Conservation (phyloP, 139 green algal species). For the Tetradesmus obliquus region DNA sequence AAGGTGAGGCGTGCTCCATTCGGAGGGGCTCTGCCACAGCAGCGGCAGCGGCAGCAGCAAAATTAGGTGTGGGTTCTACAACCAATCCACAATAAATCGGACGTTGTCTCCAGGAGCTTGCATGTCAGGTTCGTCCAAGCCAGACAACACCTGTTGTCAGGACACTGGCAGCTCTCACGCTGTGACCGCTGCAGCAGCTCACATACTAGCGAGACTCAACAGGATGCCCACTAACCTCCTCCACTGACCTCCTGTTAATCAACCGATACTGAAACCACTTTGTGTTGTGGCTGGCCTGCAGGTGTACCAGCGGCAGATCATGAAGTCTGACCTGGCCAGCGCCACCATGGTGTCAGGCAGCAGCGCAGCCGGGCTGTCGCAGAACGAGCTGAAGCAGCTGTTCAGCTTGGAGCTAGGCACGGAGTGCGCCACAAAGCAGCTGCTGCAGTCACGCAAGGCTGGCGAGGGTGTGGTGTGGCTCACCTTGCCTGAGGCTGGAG, state of each 20-base stretch:
- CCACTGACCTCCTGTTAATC: background rate
- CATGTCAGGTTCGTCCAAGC: no score
- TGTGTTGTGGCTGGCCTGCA: slow-evolving; percentile 23
- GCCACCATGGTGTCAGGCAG: slow-evolving; percentile 34
- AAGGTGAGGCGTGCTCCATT: slow-evolving; percentile 57
- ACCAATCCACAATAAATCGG: background rate
- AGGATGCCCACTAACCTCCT: no score
- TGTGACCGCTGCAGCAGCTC: no score
- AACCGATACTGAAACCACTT: background rate
- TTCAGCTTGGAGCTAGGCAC: slow-evolving; percentile 3
- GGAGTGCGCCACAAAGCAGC: slow-evolving; percentile 15
- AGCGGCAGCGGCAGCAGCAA: background rate
- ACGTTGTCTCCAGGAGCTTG: no score
- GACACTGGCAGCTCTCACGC: no score
- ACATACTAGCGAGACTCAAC: no score
- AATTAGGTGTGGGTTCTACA: background rate
- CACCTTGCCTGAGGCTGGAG: background rate
- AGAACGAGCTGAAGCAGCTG: slow-evolving; percentile 46
- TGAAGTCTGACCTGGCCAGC: slow-evolving; percentile 39
- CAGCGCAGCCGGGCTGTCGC: slow-evolving; percentile 6
- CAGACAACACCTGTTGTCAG: no score
- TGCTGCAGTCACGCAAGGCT: slow-evolving; percentile 26
- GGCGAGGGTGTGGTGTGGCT: slow-evolving; percentile 18
- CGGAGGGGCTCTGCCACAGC: background rate
- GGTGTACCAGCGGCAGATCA: slow-evolving; percentile 89